A percentile compares a stretch with the other conserved stretches of the same genome.
phyloP scores from a whole-genome alignment of 805 yeast species.

The Pichia rugopelliculosa region DNA sequence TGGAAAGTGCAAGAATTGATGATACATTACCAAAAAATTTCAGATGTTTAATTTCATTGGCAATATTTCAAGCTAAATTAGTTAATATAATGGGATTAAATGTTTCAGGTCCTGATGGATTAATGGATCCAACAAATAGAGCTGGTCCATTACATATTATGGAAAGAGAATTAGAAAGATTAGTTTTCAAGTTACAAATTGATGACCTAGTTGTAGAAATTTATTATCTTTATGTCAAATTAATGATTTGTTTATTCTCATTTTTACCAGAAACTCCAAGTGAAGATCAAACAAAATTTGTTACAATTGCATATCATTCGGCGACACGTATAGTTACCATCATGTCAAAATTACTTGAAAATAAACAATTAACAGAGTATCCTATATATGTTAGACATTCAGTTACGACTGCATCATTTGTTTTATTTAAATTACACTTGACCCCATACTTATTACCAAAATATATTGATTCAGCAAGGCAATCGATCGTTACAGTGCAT shows the following conservation, averaged over 20 bases:
- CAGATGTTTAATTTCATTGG: slow-evolving; percentile 61
- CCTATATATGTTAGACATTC: slow-evolving; percentile 85
- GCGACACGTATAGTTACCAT: slow-evolving; percentile 79
- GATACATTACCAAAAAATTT: slow-evolving; percentile 58
- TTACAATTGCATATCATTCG: slow-evolving; percentile 69
- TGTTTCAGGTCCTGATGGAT: slow-evolving; percentile 80
- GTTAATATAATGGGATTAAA: slow-evolving; percentile 83
- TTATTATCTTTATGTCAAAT: slow-evolving; percentile 67
- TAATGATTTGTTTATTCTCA: slow-evolving; percentile 82
- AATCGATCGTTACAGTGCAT: slow-evolving; percentile 89
- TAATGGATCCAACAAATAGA: slow-evolving; percentile 75
- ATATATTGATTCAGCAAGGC: slow-evolving; percentile 82
- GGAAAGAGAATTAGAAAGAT: slow-evolving; percentile 68
- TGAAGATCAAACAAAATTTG: slow-evolving; percentile 80
- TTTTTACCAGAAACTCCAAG: slow-evolving; percentile 85
- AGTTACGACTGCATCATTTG: slow-evolving; percentile 71
- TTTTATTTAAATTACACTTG: slow-evolving; percentile 73
- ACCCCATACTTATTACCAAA: slow-evolving; percentile 67
- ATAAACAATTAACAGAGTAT: slow-evolving; percentile 65
- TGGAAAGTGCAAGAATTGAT: slow-evolving; percentile 73
- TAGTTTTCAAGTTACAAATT: slow-evolving; percentile 58
- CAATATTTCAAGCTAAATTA: slow-evolving; percentile 78
- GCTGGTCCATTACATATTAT: slow-evolving; percentile 73
- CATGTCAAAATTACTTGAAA: slow-evolving; percentile 61
- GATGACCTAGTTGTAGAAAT: slow-evolving; percentile 67